A percentile compares a stretch with the other conserved stretches of the same genome.
phyloP scores from a whole-genome alignment of 495 filamentous ascomycete genomes.

The Penicillium pancosmium region DNA sequence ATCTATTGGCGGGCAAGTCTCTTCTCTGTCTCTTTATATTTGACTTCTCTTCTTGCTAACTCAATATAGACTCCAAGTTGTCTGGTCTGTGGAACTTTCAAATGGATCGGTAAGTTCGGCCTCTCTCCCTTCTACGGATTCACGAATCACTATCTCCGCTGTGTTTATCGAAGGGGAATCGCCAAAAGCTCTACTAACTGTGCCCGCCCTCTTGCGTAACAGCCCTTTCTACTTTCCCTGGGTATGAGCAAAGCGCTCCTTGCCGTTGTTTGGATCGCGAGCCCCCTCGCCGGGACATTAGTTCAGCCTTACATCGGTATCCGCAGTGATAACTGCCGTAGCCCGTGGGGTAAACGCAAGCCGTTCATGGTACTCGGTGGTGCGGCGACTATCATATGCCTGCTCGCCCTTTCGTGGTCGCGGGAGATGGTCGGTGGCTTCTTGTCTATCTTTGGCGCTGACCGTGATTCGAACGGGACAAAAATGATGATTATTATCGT shows the following conservation, averaged over 20 bases:
- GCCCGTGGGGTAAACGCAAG: conserved; percentile 79
- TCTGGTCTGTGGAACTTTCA: conserved; percentile 91
- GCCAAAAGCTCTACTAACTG: neutral
- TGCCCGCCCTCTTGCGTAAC: neutral
- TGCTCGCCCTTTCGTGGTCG: conserved; percentile 82
- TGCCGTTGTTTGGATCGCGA: conserved; percentile 92
- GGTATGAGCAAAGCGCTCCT: conserved; percentile 92
- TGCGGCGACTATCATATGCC: conserved; percentile 67
- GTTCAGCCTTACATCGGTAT: conserved; percentile 96
- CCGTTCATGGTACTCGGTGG: conserved; percentile 86
- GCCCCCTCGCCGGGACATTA: conserved; percentile 79
- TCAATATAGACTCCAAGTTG: conserved; percentile 70
- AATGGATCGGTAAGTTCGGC: conserved; percentile 68
- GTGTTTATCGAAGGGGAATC: neutral
- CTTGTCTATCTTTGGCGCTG: conserved; percentile 70
- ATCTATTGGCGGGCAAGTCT: conserved; percentile 70
- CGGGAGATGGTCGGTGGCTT: conserved; percentile 74
- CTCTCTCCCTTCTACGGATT: neutral
- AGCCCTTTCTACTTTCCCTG: conserved; percentile 71
- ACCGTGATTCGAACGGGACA: conserved; percentile 59
- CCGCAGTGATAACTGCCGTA: conserved; percentile 81
- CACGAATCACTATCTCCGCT: neutral
- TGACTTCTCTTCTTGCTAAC: conserved; percentile 2
- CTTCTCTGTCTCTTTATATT: conserved; percentile 3
- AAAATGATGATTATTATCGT: conserved; percentile 64